Conservation (phyloP, 1,139 yeast species). For the Candida dubliniensis region DNA sequence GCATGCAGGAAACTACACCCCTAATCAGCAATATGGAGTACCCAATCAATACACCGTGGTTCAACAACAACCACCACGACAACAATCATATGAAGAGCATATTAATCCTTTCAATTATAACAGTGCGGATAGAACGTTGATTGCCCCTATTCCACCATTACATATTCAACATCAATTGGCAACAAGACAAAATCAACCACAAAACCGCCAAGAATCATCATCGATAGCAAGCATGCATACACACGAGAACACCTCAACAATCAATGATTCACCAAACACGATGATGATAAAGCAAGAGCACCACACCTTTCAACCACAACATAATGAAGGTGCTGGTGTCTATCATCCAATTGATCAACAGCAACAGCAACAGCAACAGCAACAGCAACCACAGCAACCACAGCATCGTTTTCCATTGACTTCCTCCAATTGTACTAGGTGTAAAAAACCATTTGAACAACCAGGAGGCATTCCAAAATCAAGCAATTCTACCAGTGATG, state of each 20-base stretch:
- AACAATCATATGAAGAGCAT: slow-evolving; percentile 10
- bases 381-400: neutral
- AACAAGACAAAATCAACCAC: slow-evolving; percentile 4
- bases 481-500: slow-evolving; percentile 12
- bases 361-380: slow-evolving; percentile 1
- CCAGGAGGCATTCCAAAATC: slow-evolving; percentile 41
- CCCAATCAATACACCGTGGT: slow-evolving; percentile 7
- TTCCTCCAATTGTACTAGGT: slow-evolving; percentile 48
- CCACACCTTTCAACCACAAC: no score
- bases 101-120: slow-evolving; percentile 10
- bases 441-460: slow-evolving; percentile 59
- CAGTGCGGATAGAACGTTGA: slow-evolving; percentile 25
- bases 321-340: no score
- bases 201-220: neutral
- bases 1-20: slow-evolving; percentile 7
- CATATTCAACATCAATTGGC: slow-evolving; percentile 47
- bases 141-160: slow-evolving; percentile 47
- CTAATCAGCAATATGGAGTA: slow-evolving; percentile 5
- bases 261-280: slow-evolving; percentile 8
- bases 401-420: neutral
- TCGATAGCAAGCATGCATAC: neutral
- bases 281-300: neutral
- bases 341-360: neutral
- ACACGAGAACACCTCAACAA: slow-evolving; percentile 12
- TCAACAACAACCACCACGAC: slow-evolving; percentile 12